Evolutionary conservation across 2,329 filamentous ascomycete genomes (phyloP), one percentile per base, ranked within the genome.

Genomic region (Exophiala alcalophila): DNA sequence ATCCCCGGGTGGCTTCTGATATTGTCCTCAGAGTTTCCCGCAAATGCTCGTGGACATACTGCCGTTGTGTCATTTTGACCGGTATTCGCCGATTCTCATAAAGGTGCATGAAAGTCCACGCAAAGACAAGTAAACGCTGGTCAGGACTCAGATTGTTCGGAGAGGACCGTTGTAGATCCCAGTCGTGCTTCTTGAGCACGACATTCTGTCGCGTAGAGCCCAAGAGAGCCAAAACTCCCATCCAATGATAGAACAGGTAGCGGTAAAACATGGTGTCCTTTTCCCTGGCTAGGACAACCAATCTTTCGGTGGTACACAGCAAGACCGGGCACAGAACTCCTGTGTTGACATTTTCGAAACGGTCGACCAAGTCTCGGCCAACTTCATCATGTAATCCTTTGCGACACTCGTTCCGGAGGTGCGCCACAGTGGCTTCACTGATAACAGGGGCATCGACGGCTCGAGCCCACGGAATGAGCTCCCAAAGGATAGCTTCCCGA

Each of bases 221-320:
- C 12, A 49, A 18, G 3, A 29, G 12, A 10, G 37, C 32, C 20
- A 49, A 28, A n/a, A 35, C 32, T 12, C 34, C 32, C 12, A 20
- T 42, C 47, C 47, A 49, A 23, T 45, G 47, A 16, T 43, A 25
- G 23, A 44, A 40, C 3, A 49, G 37, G 32, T 34, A 35, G n/a
- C 12, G 33, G 29, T 49, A 42, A 8, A 15, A 11, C 24, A 26
- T 38, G 10, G 23, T 45, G 4, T 23, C 15, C 5, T 36, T 29
- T 20, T 39, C 38, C 21, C 12, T 12, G 6, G 33, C 21, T 5
- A 42, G 11, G 11, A 4, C 15, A 14, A 49, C 21, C 28, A 49
- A 20, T 1, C 18, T 37, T 12, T 45, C 41, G 15, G 47, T 45
- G 5, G 38, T 46, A 21, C 46, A 33, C 14, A 35, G 19, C 8